A percentile compares a stretch with the other conserved stretches of the same genome.
phyloP scores from a whole-genome alignment of 1,284 basidiomycete genomes.

The Xanthoconium separans region DNA sequence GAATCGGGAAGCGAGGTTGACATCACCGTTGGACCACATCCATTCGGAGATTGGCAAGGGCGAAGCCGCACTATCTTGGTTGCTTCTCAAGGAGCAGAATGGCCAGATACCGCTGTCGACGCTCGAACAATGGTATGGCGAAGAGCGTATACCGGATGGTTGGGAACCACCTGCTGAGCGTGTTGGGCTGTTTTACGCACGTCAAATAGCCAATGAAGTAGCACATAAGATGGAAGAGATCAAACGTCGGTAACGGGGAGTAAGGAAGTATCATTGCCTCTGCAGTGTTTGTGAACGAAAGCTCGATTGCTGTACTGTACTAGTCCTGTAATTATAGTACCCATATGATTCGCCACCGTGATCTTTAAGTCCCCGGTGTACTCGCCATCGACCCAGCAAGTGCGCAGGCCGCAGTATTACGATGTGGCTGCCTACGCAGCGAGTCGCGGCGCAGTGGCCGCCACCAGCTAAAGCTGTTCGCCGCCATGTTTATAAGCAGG shows the following conservation, averaged over 20 bases:
- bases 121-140: conserved; percentile 48
- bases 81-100: conserved; percentile 37
- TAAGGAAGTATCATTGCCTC: background rate
- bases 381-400: too few species aligned
- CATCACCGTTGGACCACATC: conserved; percentile 42
- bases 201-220: conserved; percentile 24
- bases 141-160: conserved; percentile 53
- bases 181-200: conserved; percentile 26
- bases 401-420: conserved; percentile 13
- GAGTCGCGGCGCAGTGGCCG: conserved; percentile 15
- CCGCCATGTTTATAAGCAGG: conserved; percentile 12
- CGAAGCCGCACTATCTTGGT: conserved; percentile 51
- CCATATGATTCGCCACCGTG: background rate
- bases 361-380: too few species aligned
- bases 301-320: background rate
- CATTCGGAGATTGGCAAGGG: conserved; percentile 61
- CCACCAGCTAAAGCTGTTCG: too few species aligned
- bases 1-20: conserved; percentile 46
- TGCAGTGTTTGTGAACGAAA: background rate
- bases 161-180: conserved; percentile 35
- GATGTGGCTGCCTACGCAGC: background rate
- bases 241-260: conserved; percentile 10
- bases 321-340: conserved; percentile 10
- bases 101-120: conserved; percentile 36
- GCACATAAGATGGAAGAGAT: conserved; percentile 31